Percentiles rank a stretch among this genome's conserved stretches.
Conservation (phyloP, 2,329 filamentous ascomycete genomes). For the Cryphonectria naterciae region DNA sequence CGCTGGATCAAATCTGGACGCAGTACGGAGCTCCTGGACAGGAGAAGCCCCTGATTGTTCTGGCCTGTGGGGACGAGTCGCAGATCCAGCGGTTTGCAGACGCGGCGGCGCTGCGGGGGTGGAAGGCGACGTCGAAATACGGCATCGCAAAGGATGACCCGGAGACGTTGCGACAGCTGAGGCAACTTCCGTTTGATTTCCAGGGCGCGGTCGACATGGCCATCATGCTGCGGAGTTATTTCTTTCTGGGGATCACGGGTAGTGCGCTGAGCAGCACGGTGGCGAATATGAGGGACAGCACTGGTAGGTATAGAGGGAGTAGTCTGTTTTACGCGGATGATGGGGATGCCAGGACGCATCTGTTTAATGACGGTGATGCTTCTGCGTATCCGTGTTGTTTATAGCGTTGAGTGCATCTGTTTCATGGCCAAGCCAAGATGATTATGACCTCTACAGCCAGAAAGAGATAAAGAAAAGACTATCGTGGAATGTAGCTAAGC, state of each 20-base stretch:
- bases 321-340: slow-evolving; percentile 33
- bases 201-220: slow-evolving; percentile 39
- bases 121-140: slow-evolving; percentile 43
- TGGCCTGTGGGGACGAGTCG: slow-evolving; percentile 41
- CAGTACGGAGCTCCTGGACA: slow-evolving; percentile 31
- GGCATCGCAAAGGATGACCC: slow-evolving; percentile 32
- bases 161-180: slow-evolving; percentile 31
- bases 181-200: slow-evolving; percentile 37
- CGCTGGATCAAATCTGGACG: slow-evolving; percentile 40
- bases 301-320: slow-evolving; percentile 38
- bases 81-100: slow-evolving; percentile 38
- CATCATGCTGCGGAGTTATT: slow-evolving; percentile 35
- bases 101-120: slow-evolving; percentile 38
- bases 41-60: slow-evolving; percentile 38
- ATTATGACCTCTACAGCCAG: not conserved
- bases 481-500: not conserved
- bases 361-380: slow-evolving; percentile 38
- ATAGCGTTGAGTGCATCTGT: slow-evolving; percentile 12
- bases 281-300: slow-evolving; percentile 36
- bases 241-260: slow-evolving; percentile 38
- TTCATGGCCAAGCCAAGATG: not conserved
- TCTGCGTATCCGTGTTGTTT: slow-evolving; percentile 37
- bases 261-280: slow-evolving; percentile 37
- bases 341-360: slow-evolving; percentile 35
- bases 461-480: not conserved